A percentile compares a stretch with the other conserved stretches of the same genome.
Conservation (phyloP, 345 rosid genomes). For the Acer saccharum region DNA sequence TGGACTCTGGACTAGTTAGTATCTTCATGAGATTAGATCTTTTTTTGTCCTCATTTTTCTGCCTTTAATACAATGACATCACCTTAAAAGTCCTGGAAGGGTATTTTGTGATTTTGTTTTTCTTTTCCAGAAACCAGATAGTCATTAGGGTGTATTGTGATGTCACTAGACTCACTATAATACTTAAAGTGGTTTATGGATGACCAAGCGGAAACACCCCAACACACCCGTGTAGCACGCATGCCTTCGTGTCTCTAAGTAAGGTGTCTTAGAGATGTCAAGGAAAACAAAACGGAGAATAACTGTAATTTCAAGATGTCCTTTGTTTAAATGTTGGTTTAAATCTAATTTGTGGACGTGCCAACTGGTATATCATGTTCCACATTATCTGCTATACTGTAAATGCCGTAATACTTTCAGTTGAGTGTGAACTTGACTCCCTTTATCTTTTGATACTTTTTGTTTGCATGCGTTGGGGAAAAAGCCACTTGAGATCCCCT, state of each 20-base stretch:
- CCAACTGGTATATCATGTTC: too few species aligned
- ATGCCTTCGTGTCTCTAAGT: too few species aligned
- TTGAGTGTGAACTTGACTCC: neutral
- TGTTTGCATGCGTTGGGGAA: neutral
- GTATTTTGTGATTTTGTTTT: too few species aligned
- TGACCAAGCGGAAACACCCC: neutral
- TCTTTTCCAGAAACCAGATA: too few species aligned
- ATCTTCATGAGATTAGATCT: neutral
- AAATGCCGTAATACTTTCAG: neutral
- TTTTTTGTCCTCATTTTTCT: neutral
- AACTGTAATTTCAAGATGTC: neutral
- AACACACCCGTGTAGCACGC: too few species aligned
- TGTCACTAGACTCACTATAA: neutral
- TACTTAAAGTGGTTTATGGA: neutral
- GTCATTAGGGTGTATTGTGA: neutral
- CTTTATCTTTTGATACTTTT: neutral
- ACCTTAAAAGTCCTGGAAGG: neutral
- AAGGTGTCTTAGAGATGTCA: neutral
- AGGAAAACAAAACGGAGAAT: neutral
- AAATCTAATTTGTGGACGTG: neutral
- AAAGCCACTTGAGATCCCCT: neutral
- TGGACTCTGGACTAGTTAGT: too few species aligned
- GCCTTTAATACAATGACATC: neutral
- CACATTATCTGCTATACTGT: neutral
- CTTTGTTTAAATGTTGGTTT: neutral